These are phyloP conservation scores for Vaccinium myrtillus DNA, from an alignment of 148 eudicot genomes.

Conservation along the genomic window DNA sequence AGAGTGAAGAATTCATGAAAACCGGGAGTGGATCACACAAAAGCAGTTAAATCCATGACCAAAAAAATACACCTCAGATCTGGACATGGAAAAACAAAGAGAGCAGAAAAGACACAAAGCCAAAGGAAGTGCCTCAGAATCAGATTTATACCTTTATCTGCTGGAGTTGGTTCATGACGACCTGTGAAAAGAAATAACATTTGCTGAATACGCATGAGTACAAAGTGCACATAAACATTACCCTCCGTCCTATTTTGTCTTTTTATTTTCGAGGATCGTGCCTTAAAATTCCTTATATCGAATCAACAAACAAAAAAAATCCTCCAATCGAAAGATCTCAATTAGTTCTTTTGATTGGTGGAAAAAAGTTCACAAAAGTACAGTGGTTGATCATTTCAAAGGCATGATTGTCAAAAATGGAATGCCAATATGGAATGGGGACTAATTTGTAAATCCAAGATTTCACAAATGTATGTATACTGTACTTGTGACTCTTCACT, in stretches of 20 bases:
- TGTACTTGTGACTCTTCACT: slow-evolving; percentile 80
- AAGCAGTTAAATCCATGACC: background rate
- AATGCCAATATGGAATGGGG: background rate
- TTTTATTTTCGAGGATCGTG: background rate
- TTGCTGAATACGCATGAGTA: slow-evolving; percentile 3
- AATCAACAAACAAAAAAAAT: background rate
- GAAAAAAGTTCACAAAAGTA: background rate
- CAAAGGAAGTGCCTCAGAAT: background rate
- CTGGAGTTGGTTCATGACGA: slow-evolving; percentile 68
- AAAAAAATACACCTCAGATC: background rate
- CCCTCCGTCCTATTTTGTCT: background rate
- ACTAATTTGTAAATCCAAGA: background rate
- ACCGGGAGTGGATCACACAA: background rate
- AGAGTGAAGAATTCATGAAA: background rate
- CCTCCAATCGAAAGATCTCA: background rate
- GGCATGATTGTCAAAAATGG: background rate
- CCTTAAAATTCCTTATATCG: background rate
- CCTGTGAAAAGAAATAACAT: slow-evolving; percentile 36
- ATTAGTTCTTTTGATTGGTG: background rate
- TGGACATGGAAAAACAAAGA: background rate
- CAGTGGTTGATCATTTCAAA: background rate
- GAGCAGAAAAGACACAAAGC: background rate
- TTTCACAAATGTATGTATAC: background rate
- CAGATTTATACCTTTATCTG: slow-evolving; percentile 58
- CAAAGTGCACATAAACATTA: slow-evolving; percentile 5